phyloP scores from a whole-genome alignment of 805 yeast species.

The Kurtzmaniella cleridarum region DNA sequence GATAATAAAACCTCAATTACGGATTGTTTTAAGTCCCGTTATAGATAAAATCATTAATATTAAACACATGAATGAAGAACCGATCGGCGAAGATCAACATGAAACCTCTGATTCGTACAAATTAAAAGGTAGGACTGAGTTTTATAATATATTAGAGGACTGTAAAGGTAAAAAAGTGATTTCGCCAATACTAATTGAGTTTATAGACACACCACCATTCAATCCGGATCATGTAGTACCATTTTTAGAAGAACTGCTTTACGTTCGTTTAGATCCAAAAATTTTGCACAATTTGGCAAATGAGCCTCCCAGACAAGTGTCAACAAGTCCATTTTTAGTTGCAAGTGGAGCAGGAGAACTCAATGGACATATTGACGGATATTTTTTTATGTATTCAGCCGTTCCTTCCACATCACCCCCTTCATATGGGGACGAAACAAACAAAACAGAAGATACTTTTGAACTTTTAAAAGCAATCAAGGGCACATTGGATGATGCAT shows the following conservation, averaged over 20 bases:
- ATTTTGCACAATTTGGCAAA: slow-evolving; percentile 57
- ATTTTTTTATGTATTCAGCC: slow-evolving; percentile 62
- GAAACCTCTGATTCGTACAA: background rate
- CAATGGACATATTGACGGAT: slow-evolving; percentile 73
- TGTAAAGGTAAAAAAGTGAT: slow-evolving; percentile 8
- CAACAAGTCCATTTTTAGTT: slow-evolving; percentile 62
- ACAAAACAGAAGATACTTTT: slow-evolving; percentile 15
- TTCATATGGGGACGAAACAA: slow-evolving; percentile 35
- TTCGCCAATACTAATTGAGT: slow-evolving; percentile 59
- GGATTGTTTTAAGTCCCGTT: slow-evolving; percentile 25
- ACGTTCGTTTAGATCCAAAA: slow-evolving; percentile 54
- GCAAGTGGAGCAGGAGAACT: slow-evolving; percentile 78
- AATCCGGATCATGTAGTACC: slow-evolving; percentile 66
- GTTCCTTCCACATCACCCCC: slow-evolving; percentile 64
- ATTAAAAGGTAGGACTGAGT: background rate
- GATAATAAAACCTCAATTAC: too few species aligned
- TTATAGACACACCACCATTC: slow-evolving; percentile 73
- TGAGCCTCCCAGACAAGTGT: slow-evolving; percentile 56
- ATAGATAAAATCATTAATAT: slow-evolving; percentile 2
- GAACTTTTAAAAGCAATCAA: slow-evolving; percentile 43
- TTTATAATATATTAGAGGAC: background rate
- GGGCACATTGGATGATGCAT: slow-evolving; percentile 61
- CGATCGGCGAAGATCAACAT: slow-evolving; percentile 2
- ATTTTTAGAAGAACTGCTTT: slow-evolving; percentile 66
- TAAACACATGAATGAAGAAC: background rate